Evolutionary conservation across 768 basidiomycete species (phyloP).

Genomic region (Galerina sulciceps): DNA sequence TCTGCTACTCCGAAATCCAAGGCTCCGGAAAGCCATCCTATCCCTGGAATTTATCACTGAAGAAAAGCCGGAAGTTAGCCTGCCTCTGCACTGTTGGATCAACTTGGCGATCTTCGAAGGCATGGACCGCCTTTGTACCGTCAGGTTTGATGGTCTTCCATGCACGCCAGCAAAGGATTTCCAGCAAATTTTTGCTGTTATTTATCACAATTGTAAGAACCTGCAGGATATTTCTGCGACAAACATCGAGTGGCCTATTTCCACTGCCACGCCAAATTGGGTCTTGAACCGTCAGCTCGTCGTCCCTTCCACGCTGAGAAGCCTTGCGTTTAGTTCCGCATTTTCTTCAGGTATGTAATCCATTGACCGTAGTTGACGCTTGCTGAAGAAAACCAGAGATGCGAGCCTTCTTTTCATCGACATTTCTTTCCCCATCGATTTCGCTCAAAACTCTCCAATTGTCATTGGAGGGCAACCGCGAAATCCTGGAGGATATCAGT

Average conservation of each 20-base stretch:
- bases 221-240: neutral
- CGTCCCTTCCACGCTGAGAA: neutral
- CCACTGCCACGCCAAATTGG: neutral
- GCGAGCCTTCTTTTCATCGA: neutral
- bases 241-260: neutral
- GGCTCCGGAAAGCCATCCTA: neutral
- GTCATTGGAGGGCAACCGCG: neutral
- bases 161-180: constrained; percentile 1
- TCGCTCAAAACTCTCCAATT: neutral
- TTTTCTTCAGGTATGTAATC: neutral
- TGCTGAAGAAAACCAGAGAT: neutral
- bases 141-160: constrained; percentile 2
- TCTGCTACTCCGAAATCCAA: neutral
- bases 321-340: neutral
- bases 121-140: neutral
- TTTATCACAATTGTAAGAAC: constrained; percentile 4
- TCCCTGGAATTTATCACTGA: neutral
- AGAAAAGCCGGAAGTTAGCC: neutral
- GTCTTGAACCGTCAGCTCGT: neutral
- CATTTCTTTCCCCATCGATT: neutral
- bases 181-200: neutral
- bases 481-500: neutral
- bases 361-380: neutral
- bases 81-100: neutral
- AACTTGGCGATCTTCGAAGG: constrained; percentile 1